Evolutionary conservation across 192 early-diverging fungal species (phyloP).

Genomic region (Podochytrium sp.): DNA sequence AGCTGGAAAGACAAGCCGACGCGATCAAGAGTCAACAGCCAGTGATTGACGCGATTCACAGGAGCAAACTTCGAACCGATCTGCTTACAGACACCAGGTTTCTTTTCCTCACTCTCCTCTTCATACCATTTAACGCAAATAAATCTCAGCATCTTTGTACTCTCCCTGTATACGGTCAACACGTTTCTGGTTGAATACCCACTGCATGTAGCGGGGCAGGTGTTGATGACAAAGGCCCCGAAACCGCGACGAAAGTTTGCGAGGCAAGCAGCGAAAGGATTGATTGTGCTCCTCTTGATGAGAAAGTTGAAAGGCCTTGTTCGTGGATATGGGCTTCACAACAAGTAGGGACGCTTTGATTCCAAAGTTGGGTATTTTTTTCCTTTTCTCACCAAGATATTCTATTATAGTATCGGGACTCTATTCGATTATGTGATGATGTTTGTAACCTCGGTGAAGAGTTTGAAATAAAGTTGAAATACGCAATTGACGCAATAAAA

Average conservation of each 20-base stretch:
- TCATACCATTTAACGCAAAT: not conserved
- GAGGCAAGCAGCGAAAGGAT: slow-evolving; percentile 34
- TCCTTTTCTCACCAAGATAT: not conserved
- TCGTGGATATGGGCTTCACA: slow-evolving; percentile 45
- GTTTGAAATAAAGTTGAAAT: not conserved
- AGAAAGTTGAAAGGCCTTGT: slow-evolving; percentile 29
- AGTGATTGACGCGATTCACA: slow-evolving; percentile 39
- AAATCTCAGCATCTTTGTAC: slow-evolving; percentile 34
- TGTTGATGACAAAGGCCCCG: slow-evolving; percentile 19
- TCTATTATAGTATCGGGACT: not conserved
- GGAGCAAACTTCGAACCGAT: slow-evolving; percentile 43
- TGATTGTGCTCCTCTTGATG: slow-evolving; percentile 32
- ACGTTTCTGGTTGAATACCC: slow-evolving; percentile 45
- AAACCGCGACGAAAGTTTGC: slow-evolving; percentile 28
- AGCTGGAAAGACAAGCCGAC: slow-evolving; percentile 39
- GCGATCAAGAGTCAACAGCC: slow-evolving; percentile 35
- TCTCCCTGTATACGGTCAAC: slow-evolving; percentile 43
- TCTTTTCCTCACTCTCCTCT: not conserved
- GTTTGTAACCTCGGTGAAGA: not conserved
- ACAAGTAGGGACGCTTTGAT: slow-evolving; percentile 30
- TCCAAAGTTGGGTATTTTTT: not conserved
- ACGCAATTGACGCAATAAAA: not conserved
- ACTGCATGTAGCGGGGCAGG: slow-evolving; percentile 25
- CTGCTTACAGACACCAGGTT: slow-evolving; percentile 42
- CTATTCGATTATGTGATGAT: not conserved